These are phyloP conservation scores for Yamadazyma songkhlaensis DNA, from an alignment of 1,139 yeast genomes.

Conservation along the genomic window DNA sequence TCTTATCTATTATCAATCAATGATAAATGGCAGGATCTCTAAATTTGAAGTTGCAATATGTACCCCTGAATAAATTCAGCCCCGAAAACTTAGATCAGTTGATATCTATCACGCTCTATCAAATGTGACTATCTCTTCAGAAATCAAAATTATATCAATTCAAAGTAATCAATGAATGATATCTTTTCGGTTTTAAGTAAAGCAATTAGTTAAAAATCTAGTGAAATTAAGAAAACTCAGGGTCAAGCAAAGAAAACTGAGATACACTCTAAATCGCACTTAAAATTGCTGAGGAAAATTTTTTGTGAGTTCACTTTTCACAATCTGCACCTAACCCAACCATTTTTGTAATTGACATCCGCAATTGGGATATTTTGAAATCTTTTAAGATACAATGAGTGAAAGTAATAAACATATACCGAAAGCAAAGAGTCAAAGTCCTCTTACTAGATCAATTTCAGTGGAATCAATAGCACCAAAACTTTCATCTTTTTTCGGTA, in stretches of 20 bases:
- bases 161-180: too few relatives aligned
- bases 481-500: conserved; percentile 38
- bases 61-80: conserved; percentile 2
- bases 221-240: too few relatives aligned
- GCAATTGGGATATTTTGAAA: not conserved
- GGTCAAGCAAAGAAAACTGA: too few relatives aligned
- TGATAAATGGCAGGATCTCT: not conserved
- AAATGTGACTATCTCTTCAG: too few relatives aligned
- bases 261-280: conserved; percentile 1
- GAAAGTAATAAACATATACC: not conserved
- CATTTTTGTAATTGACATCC: not conserved
- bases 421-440: conserved; percentile 12
- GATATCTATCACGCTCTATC: too few relatives aligned
- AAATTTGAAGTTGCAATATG: not conserved
- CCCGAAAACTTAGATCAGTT: too few relatives aligned
- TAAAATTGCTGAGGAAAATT: conserved; percentile 1
- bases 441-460: conserved; percentile 33
- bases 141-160: not conserved
- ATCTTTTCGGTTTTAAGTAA: too few relatives aligned
- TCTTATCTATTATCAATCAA: too few relatives aligned
- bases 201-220: too few relatives aligned
- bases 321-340: not conserved
- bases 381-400: not conserved
- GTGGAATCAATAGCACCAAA: conserved; percentile 43
- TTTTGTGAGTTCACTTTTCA: not conserved